A percentile compares a stretch with the other conserved stretches of the same genome.
Conservation (phyloP, 2,329 filamentous ascomycete species). For the Pestalotiopsis sp. region DNA sequence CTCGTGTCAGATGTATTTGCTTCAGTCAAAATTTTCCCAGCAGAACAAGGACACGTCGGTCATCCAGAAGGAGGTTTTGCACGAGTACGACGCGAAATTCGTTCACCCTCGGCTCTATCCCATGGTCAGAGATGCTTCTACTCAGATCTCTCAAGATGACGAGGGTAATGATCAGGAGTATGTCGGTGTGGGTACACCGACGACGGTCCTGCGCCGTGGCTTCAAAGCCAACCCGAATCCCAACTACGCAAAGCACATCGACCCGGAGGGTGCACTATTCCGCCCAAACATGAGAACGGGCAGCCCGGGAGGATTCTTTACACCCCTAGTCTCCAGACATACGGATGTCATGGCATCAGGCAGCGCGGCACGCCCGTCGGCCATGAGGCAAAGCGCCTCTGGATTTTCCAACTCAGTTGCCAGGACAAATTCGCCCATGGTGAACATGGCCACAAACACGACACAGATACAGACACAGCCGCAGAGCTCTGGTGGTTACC, state of each 20-base stretch:
- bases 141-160: conserved; percentile 66
- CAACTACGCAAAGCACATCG: conserved; percentile 73
- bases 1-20: conserved; percentile 73
- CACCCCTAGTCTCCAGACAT: conserved; percentile 35
- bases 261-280: conserved; percentile 57
- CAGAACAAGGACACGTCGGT: conserved; percentile 83
- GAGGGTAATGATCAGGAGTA: conserved; percentile 42
- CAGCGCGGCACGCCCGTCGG: conserved; percentile 22
- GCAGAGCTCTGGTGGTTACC: conserved; percentile 64
- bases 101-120: conserved; percentile 89
- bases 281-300: conserved; percentile 36
- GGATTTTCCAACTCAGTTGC: conserved; percentile 57
- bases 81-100: conserved; percentile 95
- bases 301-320: conserved; percentile 45
- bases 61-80: conserved; percentile 88
- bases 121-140: conserved; percentile 74
- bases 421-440: conserved; percentile 21
- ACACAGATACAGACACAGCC: conserved; percentile 9
- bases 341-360: conserved; percentile 35
- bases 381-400: conserved; percentile 73
- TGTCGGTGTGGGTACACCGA: conserved; percentile 54
- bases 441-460: conserved; percentile 15
- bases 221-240: conserved; percentile 85
- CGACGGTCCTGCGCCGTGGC: conserved; percentile 67
- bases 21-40: conserved; percentile 76